Evolutionary conservation across 768 basidiomycete species (phyloP).

Genomic region (Sistotremastrum suecicum): DNA sequence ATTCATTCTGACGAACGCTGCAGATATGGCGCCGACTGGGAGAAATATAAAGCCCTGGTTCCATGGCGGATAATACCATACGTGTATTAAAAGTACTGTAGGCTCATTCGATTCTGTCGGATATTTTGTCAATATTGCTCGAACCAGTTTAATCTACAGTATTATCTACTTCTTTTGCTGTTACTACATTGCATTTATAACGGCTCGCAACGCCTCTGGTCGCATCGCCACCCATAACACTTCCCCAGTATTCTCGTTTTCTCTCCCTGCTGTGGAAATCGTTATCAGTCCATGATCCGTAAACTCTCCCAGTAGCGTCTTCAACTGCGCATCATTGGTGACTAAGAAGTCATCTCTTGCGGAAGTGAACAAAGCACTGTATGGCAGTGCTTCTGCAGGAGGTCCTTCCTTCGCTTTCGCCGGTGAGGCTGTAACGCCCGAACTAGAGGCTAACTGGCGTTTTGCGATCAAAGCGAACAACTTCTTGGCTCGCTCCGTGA

Average conservation of each 20-base stretch:
- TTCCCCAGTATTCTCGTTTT: conserved; percentile 33
- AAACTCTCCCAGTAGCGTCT: conserved; percentile 78
- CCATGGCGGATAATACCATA: conserved; percentile 80
- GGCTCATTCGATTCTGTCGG: too few relatives aligned
- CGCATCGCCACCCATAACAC: conserved; percentile 80
- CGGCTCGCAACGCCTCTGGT: conserved; percentile 44
- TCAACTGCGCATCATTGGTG: conserved; percentile 71
- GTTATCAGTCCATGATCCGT: conserved; percentile 76
- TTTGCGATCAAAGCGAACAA: conserved; percentile 60
- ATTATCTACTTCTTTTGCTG: too few relatives aligned
- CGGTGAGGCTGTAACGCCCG: conserved; percentile 1
- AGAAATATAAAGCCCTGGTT: conserved; percentile 75
- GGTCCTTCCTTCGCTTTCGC: conserved; percentile 17
- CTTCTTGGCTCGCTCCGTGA: conserved; percentile 77
- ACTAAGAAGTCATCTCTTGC: conserved; percentile 81
- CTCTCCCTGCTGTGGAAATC: conserved; percentile 20
- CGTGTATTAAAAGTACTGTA: conserved; percentile 35
- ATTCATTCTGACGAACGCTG: background rate
- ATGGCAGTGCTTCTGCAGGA: conserved; percentile 43
- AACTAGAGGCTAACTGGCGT: conserved; percentile 41
- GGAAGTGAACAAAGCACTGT: conserved; percentile 54
- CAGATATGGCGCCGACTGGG: conserved; percentile 92
- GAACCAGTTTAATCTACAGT: too few relatives aligned
- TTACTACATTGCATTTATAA: too few relatives aligned
- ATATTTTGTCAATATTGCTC: too few relatives aligned